phyloP scores from a whole-genome alignment of 2,329 filamentous ascomycete species.

The Ophiognomonia clavigignenti-juglandacearum region DNA sequence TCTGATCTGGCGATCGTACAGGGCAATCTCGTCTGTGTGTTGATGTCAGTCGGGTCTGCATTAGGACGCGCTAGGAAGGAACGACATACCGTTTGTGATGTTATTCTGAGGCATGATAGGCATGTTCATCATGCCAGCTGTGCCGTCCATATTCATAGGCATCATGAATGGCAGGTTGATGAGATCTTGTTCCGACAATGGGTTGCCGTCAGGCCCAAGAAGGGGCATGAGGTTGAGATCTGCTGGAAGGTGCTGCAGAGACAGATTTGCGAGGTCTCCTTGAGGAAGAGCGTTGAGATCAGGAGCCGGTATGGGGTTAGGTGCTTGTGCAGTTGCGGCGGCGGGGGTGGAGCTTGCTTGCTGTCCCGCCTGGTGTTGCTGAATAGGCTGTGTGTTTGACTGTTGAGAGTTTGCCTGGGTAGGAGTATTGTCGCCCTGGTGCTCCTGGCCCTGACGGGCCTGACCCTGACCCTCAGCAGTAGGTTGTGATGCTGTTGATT shows the following conservation, averaged over 20 bases:
- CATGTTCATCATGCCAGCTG: conserved; percentile 12
- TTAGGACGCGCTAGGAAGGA: background rate
- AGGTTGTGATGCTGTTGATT: conserved; percentile 6
- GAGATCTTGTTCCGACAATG: conserved; percentile 18
- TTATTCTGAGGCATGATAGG: conserved; percentile 10
- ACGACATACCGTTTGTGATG: conserved; percentile 16
- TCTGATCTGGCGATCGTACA: conserved; percentile 95
- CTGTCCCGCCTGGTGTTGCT: background rate
- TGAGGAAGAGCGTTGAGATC: conserved; percentile 5
- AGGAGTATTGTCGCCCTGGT: conserved; percentile 20
- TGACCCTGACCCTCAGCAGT: conserved; percentile 17
- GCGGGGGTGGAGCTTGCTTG: background rate
- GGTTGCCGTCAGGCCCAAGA: conserved; percentile 19
- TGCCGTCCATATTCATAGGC: conserved; percentile 22
- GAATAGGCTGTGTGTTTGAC: background rate
- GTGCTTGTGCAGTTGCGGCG: background rate
- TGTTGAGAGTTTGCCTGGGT: conserved; percentile 16
- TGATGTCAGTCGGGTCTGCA: background rate
- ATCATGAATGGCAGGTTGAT: conserved; percentile 26
- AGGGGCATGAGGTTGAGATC: conserved; percentile 18
- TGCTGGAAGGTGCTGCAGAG: conserved; percentile 11
- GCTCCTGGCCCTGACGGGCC: background rate
- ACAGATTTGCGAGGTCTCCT: conserved; percentile 13
- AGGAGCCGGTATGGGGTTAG: background rate
- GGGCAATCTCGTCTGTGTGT: conserved; percentile 78